Conservation (phyloP, 805 yeast genomes). For the Citeromyces matritensis region DNA sequence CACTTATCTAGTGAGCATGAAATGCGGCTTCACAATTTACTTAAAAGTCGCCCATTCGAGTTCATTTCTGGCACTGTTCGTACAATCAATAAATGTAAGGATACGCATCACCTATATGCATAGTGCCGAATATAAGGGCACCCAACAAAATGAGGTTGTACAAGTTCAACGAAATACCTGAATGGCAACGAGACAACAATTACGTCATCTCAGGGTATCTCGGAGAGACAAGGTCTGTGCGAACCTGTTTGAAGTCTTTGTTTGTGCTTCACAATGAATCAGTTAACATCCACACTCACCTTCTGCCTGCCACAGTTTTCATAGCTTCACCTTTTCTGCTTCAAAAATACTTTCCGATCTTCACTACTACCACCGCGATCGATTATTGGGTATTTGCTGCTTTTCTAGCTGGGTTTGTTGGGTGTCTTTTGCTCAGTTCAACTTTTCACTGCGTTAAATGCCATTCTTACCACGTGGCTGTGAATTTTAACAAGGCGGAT, state of each 20-base stretch:
- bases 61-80: no score
- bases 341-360: slow-evolving; percentile 13
- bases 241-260: slow-evolving; percentile 22
- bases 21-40: no score
- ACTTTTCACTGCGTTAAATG: slow-evolving; percentile 33
- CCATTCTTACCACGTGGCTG: slow-evolving; percentile 26
- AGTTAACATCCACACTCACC: slow-evolving; percentile 34
- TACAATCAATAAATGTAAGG: no score
- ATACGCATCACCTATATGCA: no score
- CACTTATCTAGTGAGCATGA: no score
- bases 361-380: slow-evolving; percentile 11
- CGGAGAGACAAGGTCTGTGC: slow-evolving; percentile 23
- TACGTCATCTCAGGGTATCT: slow-evolving; percentile 35
- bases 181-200: slow-evolving; percentile 45
- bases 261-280: slow-evolving; percentile 36
- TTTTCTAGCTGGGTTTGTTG: slow-evolving; percentile 27
- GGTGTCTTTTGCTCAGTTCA: slow-evolving; percentile 32
- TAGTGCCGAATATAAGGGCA: background rate
- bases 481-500: slow-evolving; percentile 33
- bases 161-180: slow-evolving; percentile 27
- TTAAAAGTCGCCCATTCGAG: no score
- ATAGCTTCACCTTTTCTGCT: slow-evolving; percentile 3
- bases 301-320: slow-evolving; percentile 25
- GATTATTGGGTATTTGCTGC: slow-evolving; percentile 24
- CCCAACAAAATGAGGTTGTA: slow-evolving; percentile 5